Evolutionary conservation across 371 early-diverging fungal genomes (phyloP), one percentile per base, ranked within the genome.

Genomic region (Mortierella sp.): DNA sequence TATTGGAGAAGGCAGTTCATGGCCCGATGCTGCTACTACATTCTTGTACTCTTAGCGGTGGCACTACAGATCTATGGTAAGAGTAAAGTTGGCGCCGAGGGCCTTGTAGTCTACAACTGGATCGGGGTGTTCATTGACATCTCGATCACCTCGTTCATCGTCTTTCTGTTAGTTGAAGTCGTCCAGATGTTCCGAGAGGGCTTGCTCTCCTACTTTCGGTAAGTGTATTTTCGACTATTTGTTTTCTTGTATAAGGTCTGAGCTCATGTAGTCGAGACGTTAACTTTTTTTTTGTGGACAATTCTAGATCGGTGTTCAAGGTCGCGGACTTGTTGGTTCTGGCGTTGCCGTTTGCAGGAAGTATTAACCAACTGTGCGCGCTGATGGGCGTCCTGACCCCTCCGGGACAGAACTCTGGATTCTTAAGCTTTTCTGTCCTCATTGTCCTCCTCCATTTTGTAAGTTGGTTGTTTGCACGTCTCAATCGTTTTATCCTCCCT

Each of bases 401-500:
- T 32, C 63, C 63, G 5, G 63, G 63, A 5, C 63, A 63, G 35
- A 63, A 63, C 35, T 35, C 63, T 14, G 63, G 63, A 4, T 35
- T 63, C 35, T 35, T 63, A 6, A 63, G 63, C 12, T 63, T 63
- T 29, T 63, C 63, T 32, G 63, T 63, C 63, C 63, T 63, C 16
- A 18, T 63, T 35, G 35, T 63, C 18, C 63, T 63, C 1, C 35
- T 63, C 0, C 63, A 63, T 5, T 63, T 63, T 63, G 63, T 63
- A 63, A 63, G 63, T 63, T 32, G 2, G 0, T 18, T 63, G 16
- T 16, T 35, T 35, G 3, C 16, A 7, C 6, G 1, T 5, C 29
- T 16, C 5, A 32, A 32, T 32, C 35, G 14, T 35, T 35, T 35
- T 12, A 0, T 56, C 29, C 10, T 21, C 11, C 29, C 10, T 27